Base-by-base conservation (phyloP, 2,329 filamentous ascomycete species). In the Apiospora marii region DNA sequence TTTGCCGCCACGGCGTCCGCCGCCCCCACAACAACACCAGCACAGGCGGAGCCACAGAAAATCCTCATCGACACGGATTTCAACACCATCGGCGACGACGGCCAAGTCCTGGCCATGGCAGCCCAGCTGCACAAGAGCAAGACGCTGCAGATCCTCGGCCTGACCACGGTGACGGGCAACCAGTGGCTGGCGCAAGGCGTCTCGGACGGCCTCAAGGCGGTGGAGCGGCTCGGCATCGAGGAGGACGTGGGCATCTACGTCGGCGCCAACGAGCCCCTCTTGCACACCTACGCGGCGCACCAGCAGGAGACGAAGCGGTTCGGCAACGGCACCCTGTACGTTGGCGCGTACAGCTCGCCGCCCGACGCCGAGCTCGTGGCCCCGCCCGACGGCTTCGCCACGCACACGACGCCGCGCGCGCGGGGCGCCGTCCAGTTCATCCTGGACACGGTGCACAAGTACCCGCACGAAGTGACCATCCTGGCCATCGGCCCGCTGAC, bases 71-170 rank as follows among this genome's bases (percentile, higher is more conserved):
- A 68, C 22, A 68, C 64, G 3, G 64, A 68, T 16, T 68, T 68
- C 64, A 68, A 68, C 64, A 68, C 64, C 64, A 68, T 68, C 13
- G 64, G 64, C 64, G 64, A 68, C 44, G 64, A 68, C 37, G 64
- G 64, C 37, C 64, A 68, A 68, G 37, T 27, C 22, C 43, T 68
- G 12, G 64, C 64, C 37, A 68, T 68, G 64, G 64, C 64, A 2
- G 64, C 64, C 37, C 64, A 68, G 37, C 64, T 68, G 5, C 64
- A 68, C 64, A 68, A 46, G 64, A 43, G 43, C 64, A 68, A 68
- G 7, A 8, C 24, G 64, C 10, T 68, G 22, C 37, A 68, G 2
- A 24, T 68, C 14, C 64, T 68, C 22, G 64, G 64, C 64, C 4
- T 68, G 64, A 68, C 64, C 22, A 16, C 44, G 1, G 64, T 68